These are phyloP conservation scores for Medakamo hakoo DNA, from an alignment of 139 green algal species.

Conservation along the genomic window DNA sequence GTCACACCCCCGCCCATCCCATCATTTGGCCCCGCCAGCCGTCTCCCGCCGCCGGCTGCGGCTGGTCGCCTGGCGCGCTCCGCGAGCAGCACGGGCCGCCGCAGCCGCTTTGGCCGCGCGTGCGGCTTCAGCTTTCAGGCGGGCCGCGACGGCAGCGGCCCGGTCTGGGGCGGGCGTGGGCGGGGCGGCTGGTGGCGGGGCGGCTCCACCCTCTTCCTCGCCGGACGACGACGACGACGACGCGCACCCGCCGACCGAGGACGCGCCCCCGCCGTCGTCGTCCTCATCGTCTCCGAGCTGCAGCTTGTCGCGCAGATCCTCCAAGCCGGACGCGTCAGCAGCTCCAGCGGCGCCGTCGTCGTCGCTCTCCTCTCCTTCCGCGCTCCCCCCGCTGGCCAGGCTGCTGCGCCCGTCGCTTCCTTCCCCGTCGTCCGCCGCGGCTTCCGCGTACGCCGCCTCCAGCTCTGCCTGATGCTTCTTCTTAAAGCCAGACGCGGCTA, in stretches of 20 bases:
- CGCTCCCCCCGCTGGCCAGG: slow-evolving; percentile 5
- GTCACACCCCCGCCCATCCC: background rate
- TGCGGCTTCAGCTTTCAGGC: background rate
- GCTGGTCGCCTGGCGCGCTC: background rate
- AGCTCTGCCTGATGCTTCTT: slow-evolving; percentile 29
- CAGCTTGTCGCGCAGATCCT: background rate
- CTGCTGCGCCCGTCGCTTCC: slow-evolving; percentile 6
- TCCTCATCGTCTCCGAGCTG: background rate
- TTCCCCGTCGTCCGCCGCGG: background rate
- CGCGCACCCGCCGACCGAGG: background rate
- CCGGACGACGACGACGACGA: background rate
- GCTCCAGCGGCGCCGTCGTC: background rate
- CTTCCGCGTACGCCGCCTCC: slow-evolving; percentile 9
- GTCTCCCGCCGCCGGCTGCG: background rate
- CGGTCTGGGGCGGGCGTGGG: background rate
- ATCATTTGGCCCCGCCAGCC: background rate
- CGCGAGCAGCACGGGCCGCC: no score
- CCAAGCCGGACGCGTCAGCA: no score
- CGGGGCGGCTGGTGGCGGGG: background rate
- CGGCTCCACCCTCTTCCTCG: background rate
- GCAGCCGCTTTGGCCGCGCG: background rate
- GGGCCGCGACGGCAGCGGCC: background rate
- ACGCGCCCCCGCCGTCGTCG: background rate
- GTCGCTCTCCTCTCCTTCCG: slow-evolving; percentile 2
- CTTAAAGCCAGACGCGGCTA: slow-evolving; percentile 52